Percentiles rank a stretch among this genome's conserved stretches.
phyloP scores from a whole-genome alignment of 73 alveolate species.

The Tetrahymena borealis region DNA sequence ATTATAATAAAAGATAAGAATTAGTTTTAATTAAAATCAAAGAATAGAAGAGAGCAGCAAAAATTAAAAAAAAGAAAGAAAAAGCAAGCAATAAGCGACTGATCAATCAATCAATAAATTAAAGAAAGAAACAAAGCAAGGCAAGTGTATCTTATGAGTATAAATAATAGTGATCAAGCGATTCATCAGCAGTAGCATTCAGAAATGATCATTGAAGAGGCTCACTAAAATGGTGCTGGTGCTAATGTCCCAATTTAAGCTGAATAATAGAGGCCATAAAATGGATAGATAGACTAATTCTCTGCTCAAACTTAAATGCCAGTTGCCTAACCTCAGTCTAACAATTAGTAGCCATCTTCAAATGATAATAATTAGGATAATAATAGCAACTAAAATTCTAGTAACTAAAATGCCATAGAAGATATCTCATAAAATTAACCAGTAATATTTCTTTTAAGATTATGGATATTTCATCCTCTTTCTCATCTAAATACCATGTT shows the following conservation, averaged over 20 bases:
- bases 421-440: not conserved
- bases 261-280: not conserved
- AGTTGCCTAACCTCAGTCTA: not conserved
- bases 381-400: not conserved
- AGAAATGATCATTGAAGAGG: not conserved
- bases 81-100: not conserved
- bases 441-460: not conserved
- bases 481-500: not conserved
- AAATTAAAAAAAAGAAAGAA: not conserved
- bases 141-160: conserved; percentile 1
- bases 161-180: not conserved
- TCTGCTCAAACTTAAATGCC: not conserved
- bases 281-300: no score
- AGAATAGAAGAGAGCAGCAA: not conserved
- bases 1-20: not conserved
- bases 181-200: not conserved
- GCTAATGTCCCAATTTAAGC: not conserved
- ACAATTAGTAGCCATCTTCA: not conserved
- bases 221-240: not conserved
- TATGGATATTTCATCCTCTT: not conserved
- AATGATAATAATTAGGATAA: not conserved
- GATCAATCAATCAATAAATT: not conserved
- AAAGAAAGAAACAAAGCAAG: not conserved
- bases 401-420: not conserved
- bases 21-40: not conserved